These are phyloP conservation scores for Gossypium arboreum DNA, from an alignment of 345 rosid genomes.

Conservation along the genomic window DNA sequence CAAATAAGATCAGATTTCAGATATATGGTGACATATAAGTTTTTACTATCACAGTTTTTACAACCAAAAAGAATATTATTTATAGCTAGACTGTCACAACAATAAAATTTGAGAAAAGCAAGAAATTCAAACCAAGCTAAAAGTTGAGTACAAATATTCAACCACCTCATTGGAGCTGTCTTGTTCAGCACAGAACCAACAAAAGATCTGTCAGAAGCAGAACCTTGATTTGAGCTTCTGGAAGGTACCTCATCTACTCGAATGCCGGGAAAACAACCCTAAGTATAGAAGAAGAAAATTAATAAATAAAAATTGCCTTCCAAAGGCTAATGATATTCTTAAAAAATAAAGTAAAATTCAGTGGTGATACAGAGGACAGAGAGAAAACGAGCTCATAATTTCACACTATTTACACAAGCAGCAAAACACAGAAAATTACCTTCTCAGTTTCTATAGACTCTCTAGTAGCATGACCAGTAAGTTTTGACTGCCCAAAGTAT, in stretches of 20 bases:
- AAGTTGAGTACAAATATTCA: background rate
- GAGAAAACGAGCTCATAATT: background rate
- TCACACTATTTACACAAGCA: background rate
- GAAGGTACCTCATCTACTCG: conserved; percentile 39
- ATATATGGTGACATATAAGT: background rate
- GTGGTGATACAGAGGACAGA: background rate
- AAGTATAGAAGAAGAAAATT: conserved; percentile 5
- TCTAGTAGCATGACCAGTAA: conserved; percentile 36
- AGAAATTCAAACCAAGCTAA: conserved; percentile 9
- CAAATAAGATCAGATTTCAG: conserved; percentile 2
- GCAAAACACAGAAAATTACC: conserved; percentile 32
- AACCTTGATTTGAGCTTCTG: conserved; percentile 38
- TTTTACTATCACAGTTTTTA: background rate
- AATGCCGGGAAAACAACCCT: conserved; percentile 37
- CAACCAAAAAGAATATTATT: background rate
- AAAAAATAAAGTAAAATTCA: background rate
- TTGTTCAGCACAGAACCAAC: conserved; percentile 35
- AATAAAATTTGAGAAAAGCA: background rate
- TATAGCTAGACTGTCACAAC: background rate
- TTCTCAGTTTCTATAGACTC: conserved; percentile 38
- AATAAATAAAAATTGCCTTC: conserved; percentile 5
- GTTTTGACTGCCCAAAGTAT: conserved; percentile 36
- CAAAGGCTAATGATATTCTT: background rate
- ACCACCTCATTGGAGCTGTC: conserved; percentile 56
- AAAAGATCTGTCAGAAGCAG: conserved; percentile 41